Evolutionary conservation across 2,329 filamentous ascomycete species (phyloP), one percentile per base, ranked within the genome.

Genomic region (Fusarium sp.): DNA sequence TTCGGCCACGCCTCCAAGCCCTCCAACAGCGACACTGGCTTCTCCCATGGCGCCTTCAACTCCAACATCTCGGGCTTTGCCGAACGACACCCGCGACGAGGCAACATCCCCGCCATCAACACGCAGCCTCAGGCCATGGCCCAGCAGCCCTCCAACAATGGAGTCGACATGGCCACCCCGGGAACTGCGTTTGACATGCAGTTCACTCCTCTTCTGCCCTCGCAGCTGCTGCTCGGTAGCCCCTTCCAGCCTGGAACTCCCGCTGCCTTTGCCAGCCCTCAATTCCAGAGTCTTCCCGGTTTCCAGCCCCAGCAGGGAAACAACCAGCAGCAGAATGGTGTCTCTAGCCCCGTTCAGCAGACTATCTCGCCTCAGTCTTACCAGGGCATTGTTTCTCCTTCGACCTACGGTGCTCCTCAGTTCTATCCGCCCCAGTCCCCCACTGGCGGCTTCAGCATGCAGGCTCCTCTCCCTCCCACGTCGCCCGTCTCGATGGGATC

Each of bases 241-340:
- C 97, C 97, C 20, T 98, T 98, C 85, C 97, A 98, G 85, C 95
- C 97, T 16, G 97, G 95, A 48, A 98, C 94, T 6, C 96, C 96
- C 5, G 94, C 93, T 37, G 92, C 94, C 41, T 98, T 98, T 84
- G 92, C 92, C 71, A 98, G 94, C 76, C 93, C 95, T 43, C 95
- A 98, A 82, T 99, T 98, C 84, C 93, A 97, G 83, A 95, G 89
- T 82, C 92, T 97, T 82, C 90, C 92, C 69, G 91, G 88, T 72
- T 97, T 97, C 84, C 90, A 95, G 78, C 88, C 80, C 20, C 83
- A 85, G 71, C 86, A 88, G 71, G 89, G 89, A 75, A 85, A 85
- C 73, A 85, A 86, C 71, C 87, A 88, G 73, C 87, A 89, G 75
- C 85, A 87, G 71, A 91, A 89, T 75, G 91, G 92, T 71, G 83